phyloP scores from a whole-genome alignment of 2,329 filamentous ascomycete species.

The Aspergillus glaucus region DNA sequence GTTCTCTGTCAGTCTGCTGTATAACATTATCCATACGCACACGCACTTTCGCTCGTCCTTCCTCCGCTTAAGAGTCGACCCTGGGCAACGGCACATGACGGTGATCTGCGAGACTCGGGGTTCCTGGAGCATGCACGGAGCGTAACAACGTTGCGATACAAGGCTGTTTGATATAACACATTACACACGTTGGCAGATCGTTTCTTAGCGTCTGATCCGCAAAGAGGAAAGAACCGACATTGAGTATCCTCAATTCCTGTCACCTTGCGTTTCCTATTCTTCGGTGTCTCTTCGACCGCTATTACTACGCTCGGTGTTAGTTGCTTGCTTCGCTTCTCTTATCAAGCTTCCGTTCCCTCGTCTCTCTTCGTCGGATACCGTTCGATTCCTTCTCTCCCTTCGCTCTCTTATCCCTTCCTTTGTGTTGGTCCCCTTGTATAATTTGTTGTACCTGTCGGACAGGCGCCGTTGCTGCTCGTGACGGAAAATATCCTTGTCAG shows the following conservation, averaged over 20 bases:
- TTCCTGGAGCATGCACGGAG: conserved; percentile 39
- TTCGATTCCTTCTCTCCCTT: conserved; percentile 15
- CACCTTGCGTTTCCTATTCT: conserved; percentile 27
- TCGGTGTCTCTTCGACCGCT: conserved; percentile 6
- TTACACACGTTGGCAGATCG: neutral
- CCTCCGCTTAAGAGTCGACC: neutral
- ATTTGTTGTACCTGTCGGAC: conserved; percentile 21
- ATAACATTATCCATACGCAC: neutral
- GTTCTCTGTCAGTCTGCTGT: no score
- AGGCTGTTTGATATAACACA: conserved; percentile 1
- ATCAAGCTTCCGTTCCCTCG: conserved; percentile 5
- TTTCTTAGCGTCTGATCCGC: conserved; percentile 9
- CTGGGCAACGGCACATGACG: conserved; percentile 27
- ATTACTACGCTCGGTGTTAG: neutral
- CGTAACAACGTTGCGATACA: conserved; percentile 31
- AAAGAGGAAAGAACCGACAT: no score
- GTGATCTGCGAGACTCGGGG: conserved; percentile 31
- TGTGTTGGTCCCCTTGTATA: conserved; percentile 19
- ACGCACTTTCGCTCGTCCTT: neutral
- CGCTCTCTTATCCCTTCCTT: conserved; percentile 18
- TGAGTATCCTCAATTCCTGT: conserved; percentile 22
- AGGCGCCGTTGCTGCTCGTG: conserved; percentile 17
- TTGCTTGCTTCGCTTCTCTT: neutral
- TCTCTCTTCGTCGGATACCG: neutral
- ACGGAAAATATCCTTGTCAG: conserved; percentile 12